Percentiles rank a stretch among this genome's conserved stretches.
Conservation (phyloP, 2,329 filamentous ascomycete genomes). For the Westerdykella aurantiaca region DNA sequence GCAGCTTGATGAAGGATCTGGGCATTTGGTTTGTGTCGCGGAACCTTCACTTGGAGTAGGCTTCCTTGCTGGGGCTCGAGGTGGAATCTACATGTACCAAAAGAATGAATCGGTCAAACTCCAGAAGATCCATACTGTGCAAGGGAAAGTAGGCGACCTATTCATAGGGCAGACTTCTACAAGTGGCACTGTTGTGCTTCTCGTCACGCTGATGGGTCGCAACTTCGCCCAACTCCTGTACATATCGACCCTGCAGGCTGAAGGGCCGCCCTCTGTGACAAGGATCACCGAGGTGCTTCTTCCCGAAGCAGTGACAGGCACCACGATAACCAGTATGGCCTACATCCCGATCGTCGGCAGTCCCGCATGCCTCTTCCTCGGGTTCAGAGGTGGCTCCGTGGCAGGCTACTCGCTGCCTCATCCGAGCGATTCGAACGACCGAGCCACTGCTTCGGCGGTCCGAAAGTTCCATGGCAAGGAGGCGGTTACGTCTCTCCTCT, state of each 20-base stretch:
- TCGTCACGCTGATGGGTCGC: constrained; percentile 37
- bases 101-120: constrained; percentile 9
- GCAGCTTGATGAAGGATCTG: constrained; percentile 37
- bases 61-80: constrained; percentile 45
- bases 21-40: constrained; percentile 45
- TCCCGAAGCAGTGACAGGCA: constrained; percentile 37
- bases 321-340: constrained; percentile 49
- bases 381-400: constrained; percentile 52
- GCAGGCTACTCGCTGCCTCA: constrained; percentile 40
- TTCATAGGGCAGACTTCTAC: constrained; percentile 19
- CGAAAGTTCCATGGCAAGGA: constrained; percentile 46
- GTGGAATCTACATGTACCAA: constrained; percentile 39
- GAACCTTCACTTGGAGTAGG: constrained; percentile 34
- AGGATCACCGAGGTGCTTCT: constrained; percentile 10
- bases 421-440: constrained; percentile 9
- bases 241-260: constrained; percentile 6
- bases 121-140: constrained; percentile 20
- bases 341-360: constrained; percentile 15
- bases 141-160: constrained; percentile 40
- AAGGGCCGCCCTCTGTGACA: constrained; percentile 1
- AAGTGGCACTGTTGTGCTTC: constrained; percentile 22
- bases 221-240: constrained; percentile 29
- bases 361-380: constrained; percentile 43
- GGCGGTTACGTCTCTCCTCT: constrained; percentile 61
- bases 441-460: constrained; percentile 4